These are phyloP conservation scores for Citrullus mucosospermus DNA, from an alignment of 306 rosid species.

Conservation along the genomic window DNA sequence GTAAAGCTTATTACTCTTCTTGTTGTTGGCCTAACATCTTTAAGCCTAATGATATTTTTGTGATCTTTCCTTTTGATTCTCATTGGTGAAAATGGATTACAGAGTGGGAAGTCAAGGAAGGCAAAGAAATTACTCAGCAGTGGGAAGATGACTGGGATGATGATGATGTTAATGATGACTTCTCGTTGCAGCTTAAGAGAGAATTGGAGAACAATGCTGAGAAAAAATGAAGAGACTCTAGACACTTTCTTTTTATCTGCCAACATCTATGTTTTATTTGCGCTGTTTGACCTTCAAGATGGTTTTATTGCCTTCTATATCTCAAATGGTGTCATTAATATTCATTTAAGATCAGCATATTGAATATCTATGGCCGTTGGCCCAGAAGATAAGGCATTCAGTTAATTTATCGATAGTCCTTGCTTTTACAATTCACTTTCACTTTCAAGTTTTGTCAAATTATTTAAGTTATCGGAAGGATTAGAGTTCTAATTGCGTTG, in stretches of 20 bases:
- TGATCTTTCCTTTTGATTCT: not conserved
- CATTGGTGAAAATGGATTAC: not conserved
- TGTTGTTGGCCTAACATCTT: not conserved
- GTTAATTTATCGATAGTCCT: not conserved
- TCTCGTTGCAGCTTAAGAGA: constrained; percentile 72
- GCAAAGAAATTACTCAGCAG: constrained; percentile 60
- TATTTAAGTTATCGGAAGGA: not conserved
- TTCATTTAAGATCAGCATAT: not conserved
- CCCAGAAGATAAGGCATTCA: not conserved
- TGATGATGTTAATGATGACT: constrained; percentile 80
- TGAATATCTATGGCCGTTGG: not conserved
- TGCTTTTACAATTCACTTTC: not conserved
- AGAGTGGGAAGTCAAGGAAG: constrained; percentile 73
- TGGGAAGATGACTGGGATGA: constrained; percentile 99
- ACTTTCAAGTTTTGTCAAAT: not conserved
- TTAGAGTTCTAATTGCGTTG: no score
- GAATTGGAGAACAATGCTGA: constrained; percentile 61
- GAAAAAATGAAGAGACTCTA: constrained; percentile 14
- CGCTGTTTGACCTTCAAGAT: not conserved
- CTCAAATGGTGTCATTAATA: not conserved
- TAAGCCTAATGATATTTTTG: not conserved
- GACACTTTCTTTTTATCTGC: not conserved
- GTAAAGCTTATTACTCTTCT: not conserved
- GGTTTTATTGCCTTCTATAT: not conserved
- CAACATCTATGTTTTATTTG: not conserved